Base-by-base conservation (phyloP, 805 yeast genomes). In the Clavispora phyllophila region DNA sequence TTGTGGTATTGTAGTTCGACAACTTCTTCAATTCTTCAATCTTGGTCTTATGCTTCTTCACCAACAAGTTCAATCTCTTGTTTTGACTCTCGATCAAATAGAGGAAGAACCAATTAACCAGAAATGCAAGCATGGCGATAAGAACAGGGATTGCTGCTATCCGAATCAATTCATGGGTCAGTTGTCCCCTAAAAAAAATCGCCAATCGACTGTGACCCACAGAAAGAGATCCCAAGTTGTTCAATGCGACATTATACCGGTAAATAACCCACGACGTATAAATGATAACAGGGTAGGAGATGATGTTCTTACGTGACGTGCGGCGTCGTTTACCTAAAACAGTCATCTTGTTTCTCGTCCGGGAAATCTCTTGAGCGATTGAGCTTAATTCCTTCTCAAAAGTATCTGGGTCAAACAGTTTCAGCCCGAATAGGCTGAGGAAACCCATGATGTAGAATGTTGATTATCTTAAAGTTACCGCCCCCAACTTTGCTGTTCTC, bases 1-100 rank as follows among this genome's bases (percentile, higher is more conserved):
- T 81, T 1, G 96, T 86, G 12, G 82, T 73, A 53, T 84, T 76
- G 60, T 79, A 91, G 50, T 86, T 84, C 13, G 96, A 85, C 55
- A 78, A 72, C 43, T 75, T 69, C 61, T 86, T 86, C 61, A 85
- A 67, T 47, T 81, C 85, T 18, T 82, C 84, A 38, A 85, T 72
- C 56, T 81, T 79, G 20, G 62, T 61, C 42, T 67, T 65, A 46
- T 82, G 87, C 37, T 68, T 60, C 19, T 66, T 67, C 43, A 65
- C 62, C 40, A 81, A 60, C 32, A 42, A 31, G 24, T 40, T 46
- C 46, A 66, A 53, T 9, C 42, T 26, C 17, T 39, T 48, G 22
- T 55, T 48, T 44, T 59, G 56, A 45, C 53, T 49, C n/a, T 45
- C 48, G 22, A 62, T 53, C 38, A 61, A 45, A 33, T 58, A 45